A percentile compares a stretch with the other conserved stretches of the same genome.
These are phyloP conservation scores for Trichoderma sp. DNA, from an alignment of 2,329 filamentous ascomycete genomes.

Conservation along the genomic window DNA sequence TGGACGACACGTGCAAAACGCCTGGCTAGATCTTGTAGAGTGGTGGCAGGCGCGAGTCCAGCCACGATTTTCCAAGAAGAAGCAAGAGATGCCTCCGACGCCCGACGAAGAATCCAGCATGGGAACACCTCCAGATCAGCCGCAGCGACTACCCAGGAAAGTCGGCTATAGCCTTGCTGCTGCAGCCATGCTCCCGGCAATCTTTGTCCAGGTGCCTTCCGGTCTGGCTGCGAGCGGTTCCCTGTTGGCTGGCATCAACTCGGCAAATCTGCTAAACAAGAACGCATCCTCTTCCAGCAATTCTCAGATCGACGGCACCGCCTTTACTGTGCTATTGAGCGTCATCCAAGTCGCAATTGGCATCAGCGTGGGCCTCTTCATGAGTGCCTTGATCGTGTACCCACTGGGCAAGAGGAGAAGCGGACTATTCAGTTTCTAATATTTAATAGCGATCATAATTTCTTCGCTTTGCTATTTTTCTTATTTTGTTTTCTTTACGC, in stretches of 20 bases:
- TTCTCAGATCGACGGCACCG: conserved; percentile 40
- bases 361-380: conserved; percentile 59
- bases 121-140: conserved; percentile 25
- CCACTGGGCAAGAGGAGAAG: conserved; percentile 58
- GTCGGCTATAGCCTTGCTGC: conserved; percentile 76
- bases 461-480: background rate
- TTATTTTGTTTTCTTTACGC: background rate
- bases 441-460: background rate
- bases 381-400: conserved; percentile 56
- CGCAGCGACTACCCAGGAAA: conserved; percentile 37
- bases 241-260: conserved; percentile 56
- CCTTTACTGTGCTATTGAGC: conserved; percentile 55
- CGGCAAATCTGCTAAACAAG: conserved; percentile 53
- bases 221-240: conserved; percentile 61
- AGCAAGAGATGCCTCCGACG: conserved; percentile 30
- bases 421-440: conserved; percentile 54
- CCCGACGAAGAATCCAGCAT: conserved; percentile 36
- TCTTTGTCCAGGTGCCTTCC: conserved; percentile 69
- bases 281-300: conserved; percentile 31
- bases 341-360: conserved; percentile 62
- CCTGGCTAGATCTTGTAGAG: conserved; percentile 46
- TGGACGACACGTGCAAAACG: conserved; percentile 58
- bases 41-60: conserved; percentile 51
- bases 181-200: conserved; percentile 80
- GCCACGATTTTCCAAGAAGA: conserved; percentile 34